Evolutionary conservation across 2,329 filamentous ascomycete species (phyloP), one percentile per base, ranked within the genome.

Genomic region (Hypoxylon sp.): DNA sequence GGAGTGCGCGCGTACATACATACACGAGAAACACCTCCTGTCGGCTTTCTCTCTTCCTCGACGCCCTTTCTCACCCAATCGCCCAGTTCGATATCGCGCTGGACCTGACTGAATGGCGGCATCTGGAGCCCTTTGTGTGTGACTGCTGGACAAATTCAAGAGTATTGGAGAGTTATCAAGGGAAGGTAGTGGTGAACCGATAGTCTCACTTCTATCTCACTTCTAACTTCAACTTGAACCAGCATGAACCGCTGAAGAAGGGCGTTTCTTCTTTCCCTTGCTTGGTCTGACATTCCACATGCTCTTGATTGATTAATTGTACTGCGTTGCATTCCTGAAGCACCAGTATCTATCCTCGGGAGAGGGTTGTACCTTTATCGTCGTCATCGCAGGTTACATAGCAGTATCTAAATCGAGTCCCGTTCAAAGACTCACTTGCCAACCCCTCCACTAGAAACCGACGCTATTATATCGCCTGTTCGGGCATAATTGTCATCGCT

Each of bases 261-360:
- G 47, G 50, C 51, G 56, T 63, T 63, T 48, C 29, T 30, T 34
- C 7, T 51, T 60, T 70, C 71, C 73, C 73, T 74, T 73, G 59
- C 72, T 71, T 73, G 65, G 67, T 74, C 43, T 73, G 63, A 69
- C 73, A 75, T 75, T 74, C 70, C 72, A 68, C 57, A 71, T 73
- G 69, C 71, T 68, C 69, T 65, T 59, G 62, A 62, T 61, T 68
- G 63, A 73, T 70, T 74, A 70, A 67, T 67, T 63, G 58, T 53
- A 61, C 69, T 64, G 48, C 67, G 63, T 63, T 61, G 59, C 73
- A 75, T 74, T 74, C 73, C 71, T 73, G 56, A 59, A 57, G 30
- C 54, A 57, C 50, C 63, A 57, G 63, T 65, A 70, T 65, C 58
- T 55, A 54, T 54, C 51, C 41, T 65, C 23, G 65, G 59, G 69